Conservation (phyloP, 495 filamentous ascomycete genomes). For the Neurospora sp. region DNA sequence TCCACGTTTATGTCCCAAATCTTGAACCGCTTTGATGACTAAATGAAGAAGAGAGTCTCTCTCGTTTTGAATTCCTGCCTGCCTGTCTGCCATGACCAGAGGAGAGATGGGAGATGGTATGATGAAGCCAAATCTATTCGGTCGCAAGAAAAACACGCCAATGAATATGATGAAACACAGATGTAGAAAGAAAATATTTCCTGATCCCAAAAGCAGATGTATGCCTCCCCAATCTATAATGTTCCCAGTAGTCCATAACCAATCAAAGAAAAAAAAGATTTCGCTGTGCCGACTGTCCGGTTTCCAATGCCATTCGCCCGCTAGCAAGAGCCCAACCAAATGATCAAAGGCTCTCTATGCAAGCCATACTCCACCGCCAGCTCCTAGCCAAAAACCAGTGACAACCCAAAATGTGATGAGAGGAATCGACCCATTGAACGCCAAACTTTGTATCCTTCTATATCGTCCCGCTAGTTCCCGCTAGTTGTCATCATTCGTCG, state of each 20-base stretch:
- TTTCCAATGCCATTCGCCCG: slow-evolving; percentile 1
- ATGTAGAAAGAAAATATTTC: not conserved
- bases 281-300: slow-evolving; percentile 2
- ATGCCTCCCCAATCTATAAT: not conserved
- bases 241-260: slow-evolving; percentile 1
- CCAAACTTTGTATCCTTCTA: slow-evolving; percentile 8
- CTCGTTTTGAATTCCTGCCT: not conserved
- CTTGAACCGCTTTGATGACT: not conserved
- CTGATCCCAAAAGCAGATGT: not conserved
- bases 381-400: not conserved
- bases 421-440: not conserved
- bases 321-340: slow-evolving; percentile 1
- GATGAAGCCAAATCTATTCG: not conserved
- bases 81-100: not conserved
- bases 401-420: not conserved
- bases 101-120: not conserved
- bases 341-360: not conserved
- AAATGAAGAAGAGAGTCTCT: not conserved
- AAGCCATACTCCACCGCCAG: not conserved
- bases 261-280: slow-evolving; percentile 1
- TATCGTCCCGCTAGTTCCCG: slow-evolving; percentile 4
- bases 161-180: not conserved
- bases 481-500: not conserved
- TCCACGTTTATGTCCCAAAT: not conserved
- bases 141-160: not conserved